Percentiles rank a stretch among this genome's conserved stretches.
Conservation (phyloP, 169 alveolate species). For the Cryptosporidium andersoni region DNA sequence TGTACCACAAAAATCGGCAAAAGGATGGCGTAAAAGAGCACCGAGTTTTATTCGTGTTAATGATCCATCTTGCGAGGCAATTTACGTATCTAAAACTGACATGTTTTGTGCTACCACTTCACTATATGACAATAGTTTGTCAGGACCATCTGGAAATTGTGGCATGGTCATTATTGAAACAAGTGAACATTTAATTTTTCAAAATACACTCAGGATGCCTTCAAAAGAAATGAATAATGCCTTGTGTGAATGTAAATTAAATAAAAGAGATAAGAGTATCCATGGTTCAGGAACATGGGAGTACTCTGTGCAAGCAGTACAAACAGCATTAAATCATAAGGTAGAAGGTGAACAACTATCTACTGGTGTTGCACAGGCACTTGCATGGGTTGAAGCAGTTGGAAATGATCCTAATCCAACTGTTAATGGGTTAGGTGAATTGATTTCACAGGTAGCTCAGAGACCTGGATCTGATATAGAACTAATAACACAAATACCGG, state of each 20-base stretch:
- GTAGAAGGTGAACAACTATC: conserved; percentile 69
- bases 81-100: conserved; percentile 63
- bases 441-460: conserved; percentile 68
- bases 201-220: conserved; percentile 72
- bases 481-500: conserved; percentile 64
- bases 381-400: conserved; percentile 71
- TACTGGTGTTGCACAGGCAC: conserved; percentile 69
- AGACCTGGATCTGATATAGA: conserved; percentile 68
- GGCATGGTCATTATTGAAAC: conserved; percentile 76
- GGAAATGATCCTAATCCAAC: conserved; percentile 71
- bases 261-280: conserved; percentile 58
- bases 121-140: conserved; percentile 23
- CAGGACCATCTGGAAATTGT: conserved; percentile 53
- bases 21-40: conserved; percentile 73
- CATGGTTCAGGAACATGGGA: conserved; percentile 72
- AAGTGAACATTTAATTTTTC: conserved; percentile 71
- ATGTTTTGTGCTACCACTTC: conserved; percentile 71
- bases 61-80: conserved; percentile 66
- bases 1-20: conserved; percentile 75
- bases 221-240: conserved; percentile 75
- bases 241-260: conserved; percentile 72
- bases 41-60: conserved; percentile 59
- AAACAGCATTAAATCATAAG: conserved; percentile 56
- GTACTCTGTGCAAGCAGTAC: conserved; percentile 70
- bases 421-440: conserved; percentile 66